phyloP scores from a whole-genome alignment of 2,329 filamentous ascomycete genomes.

The Polychaeton citri region DNA sequence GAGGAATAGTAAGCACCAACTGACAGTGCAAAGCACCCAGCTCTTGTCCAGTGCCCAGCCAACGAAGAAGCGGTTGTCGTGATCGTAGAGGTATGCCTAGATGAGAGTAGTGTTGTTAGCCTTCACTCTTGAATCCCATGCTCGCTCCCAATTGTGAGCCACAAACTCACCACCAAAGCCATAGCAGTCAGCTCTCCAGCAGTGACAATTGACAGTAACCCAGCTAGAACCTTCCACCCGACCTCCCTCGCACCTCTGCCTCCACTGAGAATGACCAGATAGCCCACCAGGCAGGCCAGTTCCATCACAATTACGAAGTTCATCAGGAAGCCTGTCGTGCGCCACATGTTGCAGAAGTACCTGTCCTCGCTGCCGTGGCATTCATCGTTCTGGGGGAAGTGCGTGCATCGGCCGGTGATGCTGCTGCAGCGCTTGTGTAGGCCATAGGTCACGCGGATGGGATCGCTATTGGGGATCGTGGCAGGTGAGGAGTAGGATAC shows the following conservation, averaged over 20 bases:
- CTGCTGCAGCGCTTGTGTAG: slow-evolving; percentile 71
- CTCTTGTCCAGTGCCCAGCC: slow-evolving; percentile 72
- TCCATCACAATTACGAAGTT: slow-evolving; percentile 72
- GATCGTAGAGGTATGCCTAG: slow-evolving; percentile 70
- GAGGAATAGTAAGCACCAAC: slow-evolving; percentile 42
- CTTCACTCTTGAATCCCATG: slow-evolving; percentile 1
- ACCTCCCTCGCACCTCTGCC: slow-evolving; percentile 67
- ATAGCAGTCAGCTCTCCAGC: slow-evolving; percentile 63
- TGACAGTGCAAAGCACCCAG: slow-evolving; percentile 56
- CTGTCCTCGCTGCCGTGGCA: slow-evolving; percentile 53
- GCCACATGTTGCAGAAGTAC: slow-evolving; percentile 87
- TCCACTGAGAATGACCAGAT: slow-evolving; percentile 61
- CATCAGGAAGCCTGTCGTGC: slow-evolving; percentile 75
- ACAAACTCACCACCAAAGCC: slow-evolving; percentile 59
- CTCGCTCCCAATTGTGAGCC: neutral
- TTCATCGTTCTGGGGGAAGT: slow-evolving; percentile 55
- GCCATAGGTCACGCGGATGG: slow-evolving; percentile 55
- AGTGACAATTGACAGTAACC: slow-evolving; percentile 52
- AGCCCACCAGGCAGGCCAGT: slow-evolving; percentile 66
- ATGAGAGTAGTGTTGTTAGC: neutral
- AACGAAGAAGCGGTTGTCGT: slow-evolving; percentile 69
- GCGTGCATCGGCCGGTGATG: slow-evolving; percentile 47
- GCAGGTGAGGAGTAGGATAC: slow-evolving; percentile 37
- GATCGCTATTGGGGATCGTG: slow-evolving; percentile 18
- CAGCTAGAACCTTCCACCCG: slow-evolving; percentile 66